These are phyloP conservation scores for Ordospora pajunii DNA, from an alignment of 371 early-diverging fungal species.

Conservation along the genomic window DNA sequence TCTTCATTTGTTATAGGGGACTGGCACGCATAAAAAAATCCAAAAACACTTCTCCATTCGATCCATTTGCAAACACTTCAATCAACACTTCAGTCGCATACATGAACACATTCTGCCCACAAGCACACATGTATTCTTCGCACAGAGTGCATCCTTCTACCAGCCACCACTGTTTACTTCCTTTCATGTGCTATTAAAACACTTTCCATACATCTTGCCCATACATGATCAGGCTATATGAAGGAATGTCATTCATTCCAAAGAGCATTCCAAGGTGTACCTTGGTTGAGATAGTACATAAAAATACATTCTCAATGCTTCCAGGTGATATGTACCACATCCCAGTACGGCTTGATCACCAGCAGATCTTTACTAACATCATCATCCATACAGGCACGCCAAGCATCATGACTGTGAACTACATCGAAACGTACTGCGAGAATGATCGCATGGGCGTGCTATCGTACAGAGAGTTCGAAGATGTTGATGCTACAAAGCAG, in stretches of 20 bases:
- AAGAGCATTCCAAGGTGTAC: neutral
- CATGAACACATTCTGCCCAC: neutral
- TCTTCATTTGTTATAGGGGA: conserved; percentile 14
- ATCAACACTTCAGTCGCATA: neutral
- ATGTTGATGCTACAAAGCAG: neutral
- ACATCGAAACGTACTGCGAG: neutral
- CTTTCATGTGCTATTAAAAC: no score
- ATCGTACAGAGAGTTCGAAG: conserved; percentile 21
- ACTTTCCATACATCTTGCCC: no score
- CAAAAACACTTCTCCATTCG: neutral
- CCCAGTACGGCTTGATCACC: neutral
- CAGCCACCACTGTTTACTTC: no score
- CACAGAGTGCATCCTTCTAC: no score
- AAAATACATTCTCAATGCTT: neutral
- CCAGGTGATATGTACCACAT: neutral
- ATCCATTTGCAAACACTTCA: neutral
- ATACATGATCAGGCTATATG: neutral
- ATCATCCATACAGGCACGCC: neutral
- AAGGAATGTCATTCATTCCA: neutral
- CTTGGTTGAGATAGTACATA: conserved; percentile 1
- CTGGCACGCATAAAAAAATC: neutral
- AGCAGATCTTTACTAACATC: neutral
- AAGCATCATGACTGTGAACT: conserved; percentile 17
- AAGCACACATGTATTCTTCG: neutral
- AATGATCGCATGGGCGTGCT: conserved; percentile 2